Percentiles rank a stretch among this genome's conserved stretches.
Evolutionary conservation across 1,284 basidiomycete species (phyloP).

Genomic region (Xerocomus amazonicus): DNA sequence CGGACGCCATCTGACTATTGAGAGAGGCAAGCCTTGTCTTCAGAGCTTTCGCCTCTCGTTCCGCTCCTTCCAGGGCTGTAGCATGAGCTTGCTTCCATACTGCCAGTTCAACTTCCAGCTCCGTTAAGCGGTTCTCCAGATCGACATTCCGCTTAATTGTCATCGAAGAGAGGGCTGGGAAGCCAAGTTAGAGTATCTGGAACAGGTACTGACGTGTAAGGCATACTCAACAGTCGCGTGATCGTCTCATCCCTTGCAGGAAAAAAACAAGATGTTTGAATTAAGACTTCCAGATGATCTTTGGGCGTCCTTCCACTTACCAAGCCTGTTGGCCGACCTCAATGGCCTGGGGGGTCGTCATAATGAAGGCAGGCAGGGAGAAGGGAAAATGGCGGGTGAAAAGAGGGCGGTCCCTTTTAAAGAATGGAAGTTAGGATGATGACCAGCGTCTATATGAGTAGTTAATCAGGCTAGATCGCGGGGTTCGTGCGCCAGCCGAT

Average conservation of each 20-base stretch:
- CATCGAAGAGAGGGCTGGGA: conserved; percentile 54
- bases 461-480: conserved; percentile 42
- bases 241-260: conserved; percentile 60
- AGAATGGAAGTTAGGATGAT: conserved; percentile 38
- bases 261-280: conserved; percentile 19
- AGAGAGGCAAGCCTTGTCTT: conserved; percentile 59
- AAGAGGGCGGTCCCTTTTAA: conserved; percentile 41
- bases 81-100: conserved; percentile 70
- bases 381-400: conserved; percentile 34
- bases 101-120: conserved; percentile 64
- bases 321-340: conserved; percentile 60
- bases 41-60: conserved; percentile 58
- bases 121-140: conserved; percentile 57
- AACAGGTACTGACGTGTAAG: conserved; percentile 2
- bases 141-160: conserved; percentile 62
- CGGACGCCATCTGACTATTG: conserved; percentile 54
- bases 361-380: conserved; percentile 37
- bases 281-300: conserved; percentile 19
- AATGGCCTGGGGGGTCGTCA: conserved; percentile 53
- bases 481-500: conserved; percentile 35
- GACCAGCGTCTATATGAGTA: conserved; percentile 36
- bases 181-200: conserved; percentile 10
- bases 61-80: conserved; percentile 52
- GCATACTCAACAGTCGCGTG: conserved; percentile 53
- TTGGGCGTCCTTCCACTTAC: conserved; percentile 37